Evolutionary conservation across 495 filamentous ascomycete species (phyloP).

Genomic region (Tuber borchii): DNA sequence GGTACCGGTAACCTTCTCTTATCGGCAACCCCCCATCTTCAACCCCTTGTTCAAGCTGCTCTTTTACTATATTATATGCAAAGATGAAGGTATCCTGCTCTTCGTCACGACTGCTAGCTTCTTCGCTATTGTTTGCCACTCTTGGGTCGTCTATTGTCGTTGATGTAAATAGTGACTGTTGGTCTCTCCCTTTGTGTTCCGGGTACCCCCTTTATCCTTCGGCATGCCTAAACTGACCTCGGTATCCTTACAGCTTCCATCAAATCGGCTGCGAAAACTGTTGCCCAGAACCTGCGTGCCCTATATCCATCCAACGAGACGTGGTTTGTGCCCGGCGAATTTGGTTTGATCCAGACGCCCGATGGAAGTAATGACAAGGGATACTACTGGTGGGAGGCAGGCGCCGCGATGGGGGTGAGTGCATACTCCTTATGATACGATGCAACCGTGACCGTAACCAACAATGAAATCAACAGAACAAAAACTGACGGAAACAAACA

Average conservation of each 20-base stretch:
- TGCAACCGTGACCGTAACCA: background rate
- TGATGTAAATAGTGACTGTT: background rate
- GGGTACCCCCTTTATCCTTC: background rate
- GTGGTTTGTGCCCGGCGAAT: slow-evolving; percentile 38
- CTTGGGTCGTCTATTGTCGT: slow-evolving; percentile 1
- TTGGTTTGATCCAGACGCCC: slow-evolving; percentile 32
- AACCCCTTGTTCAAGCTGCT: background rate
- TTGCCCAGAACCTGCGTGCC: slow-evolving; percentile 33
- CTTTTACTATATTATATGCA: background rate
- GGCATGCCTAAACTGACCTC: background rate
- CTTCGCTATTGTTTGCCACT: slow-evolving; percentile 2
- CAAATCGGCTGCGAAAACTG: slow-evolving; percentile 22
- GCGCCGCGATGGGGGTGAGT: slow-evolving; percentile 40
- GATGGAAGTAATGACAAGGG: slow-evolving; percentile 37
- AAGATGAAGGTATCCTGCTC: background rate
- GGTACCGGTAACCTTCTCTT: background rate
- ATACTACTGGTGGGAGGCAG: slow-evolving; percentile 43
- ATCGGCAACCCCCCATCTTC: background rate
- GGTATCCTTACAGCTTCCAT: slow-evolving; percentile 25
- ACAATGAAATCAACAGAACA: background rate
- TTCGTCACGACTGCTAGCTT: background rate
- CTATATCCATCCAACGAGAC: slow-evolving; percentile 34
- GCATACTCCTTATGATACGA: slow-evolving; percentile 9
- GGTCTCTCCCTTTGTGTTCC: background rate
- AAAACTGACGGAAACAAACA: background rate